Evolutionary conservation across 169 alveolate genomes (phyloP), one percentile per base, ranked within the genome.

Genomic region (Ichthyophthirius multifiliis): DNA sequence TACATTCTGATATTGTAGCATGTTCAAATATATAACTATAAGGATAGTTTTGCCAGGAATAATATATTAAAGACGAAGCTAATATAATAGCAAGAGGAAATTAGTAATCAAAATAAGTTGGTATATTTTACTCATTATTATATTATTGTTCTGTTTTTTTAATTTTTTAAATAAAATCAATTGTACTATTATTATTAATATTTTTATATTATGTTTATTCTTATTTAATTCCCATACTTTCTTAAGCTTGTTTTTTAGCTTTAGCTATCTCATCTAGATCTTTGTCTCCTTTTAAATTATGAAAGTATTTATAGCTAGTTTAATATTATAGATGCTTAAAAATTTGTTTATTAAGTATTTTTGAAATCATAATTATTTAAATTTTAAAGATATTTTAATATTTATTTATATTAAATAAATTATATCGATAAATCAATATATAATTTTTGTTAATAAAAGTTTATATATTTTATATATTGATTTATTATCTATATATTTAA

Each of bases 1-100:
- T 73, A 32, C 73, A 81, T 81, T 81, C 86, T 37, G 86, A 81
- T 2, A 67, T 35, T 31, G 82, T 71, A n/a, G 63, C 39, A 43
- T 81, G 86, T 41, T 71, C 67, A 63, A 67, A 81, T 3, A 63
- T 73, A 39, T 10, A 18, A 3, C 80, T 67, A 43, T 71, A 81
- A 18, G 86, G 82, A 39, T 27, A 18, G 3, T 47, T 67, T 67
- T 67, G 43, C 77, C 77, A 67, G 20, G 43, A 15, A 9, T 67
- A 41, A 41, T 67, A 67, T 1, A 67, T 67, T 23, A 67, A 34
- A 18, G 41, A 16, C 10, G 77, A 35, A 16, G 31, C 43, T 23
- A 67, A 37, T 3, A 67, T 39, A 9, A 67, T 32, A 20, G 41
- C 43, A 6, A 67, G 13, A 39, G 77, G 77, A 44, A 67, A 67